A percentile compares a stretch with the other conserved stretches of the same genome.
phyloP scores from a whole-genome alignment of 2,329 filamentous ascomycete genomes.

The Ophiocordyceps unilateralis region DNA sequence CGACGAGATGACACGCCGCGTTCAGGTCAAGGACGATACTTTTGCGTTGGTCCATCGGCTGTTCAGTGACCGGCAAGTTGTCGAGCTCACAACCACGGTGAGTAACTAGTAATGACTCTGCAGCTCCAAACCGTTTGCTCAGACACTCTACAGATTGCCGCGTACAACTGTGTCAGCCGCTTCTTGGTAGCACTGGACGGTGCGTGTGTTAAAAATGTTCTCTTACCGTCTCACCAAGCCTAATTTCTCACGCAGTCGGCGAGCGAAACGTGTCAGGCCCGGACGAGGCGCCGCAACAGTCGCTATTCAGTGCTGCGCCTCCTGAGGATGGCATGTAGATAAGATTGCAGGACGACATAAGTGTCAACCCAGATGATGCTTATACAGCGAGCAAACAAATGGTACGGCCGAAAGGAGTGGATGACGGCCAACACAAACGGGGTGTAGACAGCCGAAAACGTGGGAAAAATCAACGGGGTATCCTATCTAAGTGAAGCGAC shows the following conservation, averaged over 20 bases:
- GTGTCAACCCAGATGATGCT: too few relatives aligned
- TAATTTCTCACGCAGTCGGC: conserved; percentile 25
- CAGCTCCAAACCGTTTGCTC: background rate
- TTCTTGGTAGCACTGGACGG: conserved; percentile 71
- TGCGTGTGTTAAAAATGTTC: conserved; percentile 16
- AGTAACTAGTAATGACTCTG: conserved; percentile 8
- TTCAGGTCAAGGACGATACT: conserved; percentile 50
- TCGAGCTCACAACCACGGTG: conserved; percentile 66
- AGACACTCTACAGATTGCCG: conserved; percentile 31
- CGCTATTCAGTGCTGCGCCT: conserved; percentile 2
- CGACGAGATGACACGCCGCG: conserved; percentile 68
- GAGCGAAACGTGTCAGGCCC: conserved; percentile 38
- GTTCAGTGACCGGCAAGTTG: conserved; percentile 55
- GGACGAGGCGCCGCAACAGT: conserved; percentile 20
- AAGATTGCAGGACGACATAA: too few relatives aligned
- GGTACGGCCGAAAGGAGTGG: too few relatives aligned
- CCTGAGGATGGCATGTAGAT: too few relatives aligned
- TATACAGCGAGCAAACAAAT: too few relatives aligned
- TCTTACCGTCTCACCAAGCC: background rate
- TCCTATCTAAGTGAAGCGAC: conserved; percentile 20
- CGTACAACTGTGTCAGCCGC: conserved; percentile 73
- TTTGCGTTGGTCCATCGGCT: conserved; percentile 43
- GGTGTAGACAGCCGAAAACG: too few relatives aligned
- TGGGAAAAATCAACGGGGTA: conserved; percentile 16
- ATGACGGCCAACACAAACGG: too few relatives aligned